Conservation (phyloP, 371 early-diverging fungal species). For the Saksenaea oblongispora region DNA sequence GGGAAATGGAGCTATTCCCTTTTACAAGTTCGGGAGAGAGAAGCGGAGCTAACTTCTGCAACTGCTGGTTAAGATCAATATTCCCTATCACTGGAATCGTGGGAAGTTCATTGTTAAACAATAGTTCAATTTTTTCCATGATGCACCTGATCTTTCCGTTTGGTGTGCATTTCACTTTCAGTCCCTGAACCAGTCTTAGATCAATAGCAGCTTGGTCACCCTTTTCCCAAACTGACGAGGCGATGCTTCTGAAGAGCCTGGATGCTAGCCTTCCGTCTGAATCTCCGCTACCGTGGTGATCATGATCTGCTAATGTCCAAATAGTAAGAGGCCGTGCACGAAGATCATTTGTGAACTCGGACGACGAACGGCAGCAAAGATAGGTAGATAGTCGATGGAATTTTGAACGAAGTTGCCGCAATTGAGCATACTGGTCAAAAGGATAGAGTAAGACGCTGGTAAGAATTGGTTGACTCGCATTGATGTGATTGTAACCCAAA, state of each 20-base stretch:
- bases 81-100: background rate
- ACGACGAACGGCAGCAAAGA: constrained; percentile 17
- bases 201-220: constrained; percentile 8
- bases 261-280: constrained; percentile 14
- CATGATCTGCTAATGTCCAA: constrained; percentile 17
- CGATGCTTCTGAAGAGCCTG: constrained; percentile 16
- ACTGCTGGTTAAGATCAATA: background rate
- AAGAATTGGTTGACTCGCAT: constrained; percentile 2
- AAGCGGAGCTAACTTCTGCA: too few species aligned
- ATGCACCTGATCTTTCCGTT: background rate
- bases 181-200: background rate
- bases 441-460: constrained; percentile 17
- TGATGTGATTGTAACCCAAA: background rate
- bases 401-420: constrained; percentile 14
- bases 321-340: constrained; percentile 13
- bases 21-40: too few species aligned
- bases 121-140: background rate
- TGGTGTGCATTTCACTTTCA: background rate
- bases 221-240: constrained; percentile 17
- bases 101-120: background rate
- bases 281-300: constrained; percentile 7
- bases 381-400: constrained; percentile 17
- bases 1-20: too few species aligned
- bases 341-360: constrained; percentile 16
- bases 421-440: constrained; percentile 19